These are phyloP conservation scores for Alternaria atra DNA, from an alignment of 2,329 filamentous ascomycete species.

Conservation along the genomic window DNA sequence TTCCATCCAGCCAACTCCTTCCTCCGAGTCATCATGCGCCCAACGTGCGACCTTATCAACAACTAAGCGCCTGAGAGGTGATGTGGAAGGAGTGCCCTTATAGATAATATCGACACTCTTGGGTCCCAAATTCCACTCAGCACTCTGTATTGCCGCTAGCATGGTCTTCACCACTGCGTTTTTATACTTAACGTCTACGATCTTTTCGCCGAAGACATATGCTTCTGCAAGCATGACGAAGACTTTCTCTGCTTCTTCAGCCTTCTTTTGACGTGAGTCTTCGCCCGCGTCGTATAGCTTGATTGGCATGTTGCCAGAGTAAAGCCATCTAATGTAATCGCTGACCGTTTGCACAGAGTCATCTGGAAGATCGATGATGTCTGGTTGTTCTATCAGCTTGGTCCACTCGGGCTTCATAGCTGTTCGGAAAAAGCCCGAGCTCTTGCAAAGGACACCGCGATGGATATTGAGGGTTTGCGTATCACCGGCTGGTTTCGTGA, in stretches of 20 bases:
- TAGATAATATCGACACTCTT: neutral
- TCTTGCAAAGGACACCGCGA: too few species aligned
- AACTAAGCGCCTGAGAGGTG: neutral
- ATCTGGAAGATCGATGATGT: too few species aligned
- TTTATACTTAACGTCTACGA: neutral
- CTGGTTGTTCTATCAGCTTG: too few species aligned
- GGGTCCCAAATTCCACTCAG: fast-evolving
- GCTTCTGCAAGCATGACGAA: neutral
- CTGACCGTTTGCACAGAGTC: too few species aligned
- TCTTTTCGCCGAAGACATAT: neutral
- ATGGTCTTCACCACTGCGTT: neutral
- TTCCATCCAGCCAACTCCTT: neutral
- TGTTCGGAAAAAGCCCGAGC: too few species aligned
- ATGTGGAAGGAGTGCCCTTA: neutral
- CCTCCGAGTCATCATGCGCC: fast-evolving
- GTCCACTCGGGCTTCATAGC: too few species aligned
- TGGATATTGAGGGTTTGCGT: too few species aligned
- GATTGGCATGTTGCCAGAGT: too few species aligned
- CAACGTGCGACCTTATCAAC: fast-evolving
- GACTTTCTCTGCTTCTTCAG: neutral
- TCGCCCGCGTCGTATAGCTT: too few species aligned
- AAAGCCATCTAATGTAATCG: too few species aligned
- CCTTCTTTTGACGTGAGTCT: too few species aligned
- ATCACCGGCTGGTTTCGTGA: too few species aligned
- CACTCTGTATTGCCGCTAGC: fast-evolving